These are phyloP conservation scores for Pleomassaria siparia DNA, from an alignment of 2,329 filamentous ascomycete species.

Conservation along the genomic window DNA sequence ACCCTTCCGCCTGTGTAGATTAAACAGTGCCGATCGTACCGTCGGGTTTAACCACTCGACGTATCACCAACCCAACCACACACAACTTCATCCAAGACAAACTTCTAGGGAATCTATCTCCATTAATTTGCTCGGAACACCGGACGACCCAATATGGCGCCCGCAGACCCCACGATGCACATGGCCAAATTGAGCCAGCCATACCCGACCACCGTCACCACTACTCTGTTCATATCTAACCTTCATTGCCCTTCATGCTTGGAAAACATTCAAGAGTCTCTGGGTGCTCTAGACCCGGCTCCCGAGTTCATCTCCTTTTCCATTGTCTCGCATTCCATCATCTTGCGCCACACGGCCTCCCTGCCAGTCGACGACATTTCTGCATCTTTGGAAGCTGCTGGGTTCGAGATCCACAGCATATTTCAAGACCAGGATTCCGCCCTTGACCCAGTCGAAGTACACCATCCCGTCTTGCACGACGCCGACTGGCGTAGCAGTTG, in stretches of 20 bases:
- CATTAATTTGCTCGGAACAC: conserved; percentile 17
- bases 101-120: conserved; percentile 9
- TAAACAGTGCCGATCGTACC: conserved; percentile 15
- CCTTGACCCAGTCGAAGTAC: conserved; percentile 17
- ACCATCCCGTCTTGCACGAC: conserved; percentile 13
- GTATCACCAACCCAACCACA: conserved; percentile 18
- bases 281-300: conserved; percentile 53
- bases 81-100: conserved; percentile 7
- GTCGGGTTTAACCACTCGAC: conserved; percentile 20
- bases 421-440: conserved; percentile 31
- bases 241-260: conserved; percentile 70
- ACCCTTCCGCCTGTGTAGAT: conserved; percentile 18
- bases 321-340: conserved; percentile 70
- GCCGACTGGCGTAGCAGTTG: conserved; percentile 37
- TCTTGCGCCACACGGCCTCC: conserved; percentile 56
- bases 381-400: conserved; percentile 56
- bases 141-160: not conserved
- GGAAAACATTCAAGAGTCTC: conserved; percentile 62
- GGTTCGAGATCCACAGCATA: conserved; percentile 61
- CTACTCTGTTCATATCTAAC: conserved; percentile 69
- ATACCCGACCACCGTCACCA: conserved; percentile 35
- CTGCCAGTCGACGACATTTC: conserved; percentile 45
- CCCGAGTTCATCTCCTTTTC: conserved; percentile 66
- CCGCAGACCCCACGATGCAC: conserved; percentile 2
- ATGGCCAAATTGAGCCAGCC: conserved; percentile 14